A percentile compares a stretch with the other conserved stretches of the same genome.
Conservation (phyloP, 2,329 filamentous ascomycete genomes). For the Scortechinia acanthostroma region DNA sequence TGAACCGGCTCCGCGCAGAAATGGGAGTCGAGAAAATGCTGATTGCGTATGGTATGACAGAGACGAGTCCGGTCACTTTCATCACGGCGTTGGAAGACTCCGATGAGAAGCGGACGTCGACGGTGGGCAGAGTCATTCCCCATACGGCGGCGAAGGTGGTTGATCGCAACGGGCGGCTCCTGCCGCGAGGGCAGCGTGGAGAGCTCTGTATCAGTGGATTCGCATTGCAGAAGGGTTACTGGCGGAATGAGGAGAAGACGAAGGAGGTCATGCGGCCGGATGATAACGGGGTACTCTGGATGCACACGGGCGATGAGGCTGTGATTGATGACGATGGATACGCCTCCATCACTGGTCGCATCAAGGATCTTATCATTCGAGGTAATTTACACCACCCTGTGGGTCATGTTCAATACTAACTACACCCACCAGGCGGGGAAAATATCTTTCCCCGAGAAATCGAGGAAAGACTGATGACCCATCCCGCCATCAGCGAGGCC, state of each 20-base stretch:
- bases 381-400: constrained; percentile 24
- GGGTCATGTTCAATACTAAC: constrained; percentile 9
- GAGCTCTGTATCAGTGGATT: constrained; percentile 76
- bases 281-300: constrained; percentile 48
- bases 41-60: constrained; percentile 71
- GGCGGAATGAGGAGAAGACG: constrained; percentile 70
- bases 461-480: constrained; percentile 63
- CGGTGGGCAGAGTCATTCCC: constrained; percentile 71
- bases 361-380: constrained; percentile 75
- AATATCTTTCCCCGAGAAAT: constrained; percentile 72
- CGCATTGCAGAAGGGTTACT: constrained; percentile 62
- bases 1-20: constrained; percentile 67
- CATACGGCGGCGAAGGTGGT: constrained; percentile 74
- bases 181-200: constrained; percentile 62
- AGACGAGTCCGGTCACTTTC: constrained; percentile 75
- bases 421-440: constrained; percentile 44
- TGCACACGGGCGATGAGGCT: constrained; percentile 63
- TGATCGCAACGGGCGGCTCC: constrained; percentile 54
- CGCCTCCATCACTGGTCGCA: constrained; percentile 67
- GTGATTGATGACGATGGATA: constrained; percentile 63
- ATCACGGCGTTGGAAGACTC: constrained; percentile 72
- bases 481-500: constrained; percentile 54
- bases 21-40: constrained; percentile 70
- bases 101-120: constrained; percentile 58
- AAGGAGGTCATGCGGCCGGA: constrained; percentile 48